A percentile compares a stretch with the other conserved stretches of the same genome.
Conservation (phyloP, 345 rosid genomes). For the Boechera divaricarpa region DNA sequence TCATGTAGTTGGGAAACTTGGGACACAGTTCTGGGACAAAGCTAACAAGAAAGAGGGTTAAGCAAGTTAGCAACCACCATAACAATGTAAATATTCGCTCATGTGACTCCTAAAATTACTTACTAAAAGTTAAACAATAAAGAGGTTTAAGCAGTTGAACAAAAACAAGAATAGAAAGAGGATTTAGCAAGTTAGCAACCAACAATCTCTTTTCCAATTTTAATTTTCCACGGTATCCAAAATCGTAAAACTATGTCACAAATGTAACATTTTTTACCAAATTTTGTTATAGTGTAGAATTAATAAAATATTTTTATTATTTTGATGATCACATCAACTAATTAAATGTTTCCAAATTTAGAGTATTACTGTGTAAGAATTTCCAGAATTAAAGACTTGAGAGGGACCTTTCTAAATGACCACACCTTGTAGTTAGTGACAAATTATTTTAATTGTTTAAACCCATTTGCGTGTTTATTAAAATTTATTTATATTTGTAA, state of each 20-base stretch:
- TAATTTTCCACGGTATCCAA: too few relatives aligned
- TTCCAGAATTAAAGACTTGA: constrained; percentile 28
- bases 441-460: not conserved
- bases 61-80: too few relatives aligned
- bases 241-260: not conserved
- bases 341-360: constrained; percentile 17
- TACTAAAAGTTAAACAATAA: too few relatives aligned
- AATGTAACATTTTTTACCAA: not conserved
- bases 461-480: constrained; percentile 35
- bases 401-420: constrained; percentile 34
- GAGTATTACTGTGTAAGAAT: constrained; percentile 8
- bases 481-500: not conserved
- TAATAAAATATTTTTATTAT: not conserved
- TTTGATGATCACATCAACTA: constrained; percentile 5
- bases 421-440: constrained; percentile 2
- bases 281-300: not conserved
- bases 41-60: too few relatives aligned
- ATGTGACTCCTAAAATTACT: too few relatives aligned
- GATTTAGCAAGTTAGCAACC: too few relatives aligned
- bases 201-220: not conserved
- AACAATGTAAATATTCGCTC: too few relatives aligned
- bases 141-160: too few relatives aligned
- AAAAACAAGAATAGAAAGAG: too few relatives aligned
- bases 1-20: too few relatives aligned
- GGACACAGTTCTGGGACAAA: too few relatives aligned